Base-by-base conservation (phyloP, 495 filamentous ascomycete species). In the Penicillium cosmopolitanum region DNA sequence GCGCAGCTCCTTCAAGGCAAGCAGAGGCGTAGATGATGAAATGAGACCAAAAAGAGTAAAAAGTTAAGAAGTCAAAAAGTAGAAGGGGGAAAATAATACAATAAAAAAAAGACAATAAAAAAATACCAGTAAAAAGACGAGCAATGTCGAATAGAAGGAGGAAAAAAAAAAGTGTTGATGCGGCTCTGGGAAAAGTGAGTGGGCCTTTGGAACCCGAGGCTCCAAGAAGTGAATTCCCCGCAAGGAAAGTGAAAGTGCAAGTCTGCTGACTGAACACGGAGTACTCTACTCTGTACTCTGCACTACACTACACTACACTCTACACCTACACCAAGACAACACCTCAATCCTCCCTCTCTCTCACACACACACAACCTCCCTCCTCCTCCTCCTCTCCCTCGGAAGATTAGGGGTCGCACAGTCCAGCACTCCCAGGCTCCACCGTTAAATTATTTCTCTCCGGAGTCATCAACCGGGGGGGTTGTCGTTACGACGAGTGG, bases 401-500 rank as follows among this genome's bases (percentile, higher is more conserved):
- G 38, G 53, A 53, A 36, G 34, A 54, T 54, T 54, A 21, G 16
- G 51, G 35, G 38, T 36, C 18, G 51, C 51, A 36, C 19, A 54
- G 11, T 53, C 31, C 34, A 18, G 28, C 25, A 28, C 13, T 51
- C 11, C 48, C 19, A 62, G 60, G 59, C 60, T 66, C 53, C 63
- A 66, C 56, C 31, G 56, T 61, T 64, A 50, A 21, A 21, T 25
- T 7, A 43, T 11, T 12, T 19, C 35, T 35, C 44, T 33, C 60
- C 61, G 65, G 62, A 67, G 58, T 62, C 55, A 51, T 57, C 47
- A 61, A 50, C 61, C 57, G 62, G 65, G 54, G 54, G 33, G n/a
- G 19, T 44, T 44, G 15, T 44, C 18, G 44, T 28, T 11, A 34
- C 8, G 48, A n/a, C 48, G 21, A 34, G 48, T 28, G 16, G 51